These are phyloP conservation scores for Pyronema omphalodes DNA, from an alignment of 495 filamentous ascomycete genomes.

Conservation along the genomic window DNA sequence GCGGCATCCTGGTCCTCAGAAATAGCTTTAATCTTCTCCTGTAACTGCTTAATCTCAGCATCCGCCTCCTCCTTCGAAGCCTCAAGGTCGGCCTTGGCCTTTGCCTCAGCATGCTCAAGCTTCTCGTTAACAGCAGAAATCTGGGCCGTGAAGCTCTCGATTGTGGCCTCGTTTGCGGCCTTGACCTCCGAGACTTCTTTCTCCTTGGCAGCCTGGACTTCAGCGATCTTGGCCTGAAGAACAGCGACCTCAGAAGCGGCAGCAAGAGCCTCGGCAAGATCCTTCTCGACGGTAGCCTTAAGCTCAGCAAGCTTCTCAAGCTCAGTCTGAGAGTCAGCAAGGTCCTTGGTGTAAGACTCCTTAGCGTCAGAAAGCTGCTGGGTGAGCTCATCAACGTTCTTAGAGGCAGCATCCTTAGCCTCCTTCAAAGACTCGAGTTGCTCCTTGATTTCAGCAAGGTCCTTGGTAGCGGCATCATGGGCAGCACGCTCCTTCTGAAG, in stretches of 20 bases:
- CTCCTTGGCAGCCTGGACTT: conserved; percentile 12
- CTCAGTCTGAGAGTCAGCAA: conserved; percentile 8
- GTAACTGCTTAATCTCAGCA: background rate
- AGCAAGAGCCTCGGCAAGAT: conserved; percentile 29
- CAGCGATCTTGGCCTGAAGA: conserved; percentile 28
- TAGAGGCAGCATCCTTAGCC: conserved; percentile 23
- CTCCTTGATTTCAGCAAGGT: conserved; percentile 11
- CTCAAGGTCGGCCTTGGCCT: conserved; percentile 5
- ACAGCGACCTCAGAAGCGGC: conserved; percentile 28
- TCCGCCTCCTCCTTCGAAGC: conserved; percentile 8
- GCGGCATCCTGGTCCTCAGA: background rate
- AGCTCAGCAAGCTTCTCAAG: conserved; percentile 14
- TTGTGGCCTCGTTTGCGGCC: conserved; percentile 27
- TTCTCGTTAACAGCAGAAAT: background rate
- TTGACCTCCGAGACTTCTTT: conserved; percentile 8
- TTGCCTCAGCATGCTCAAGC: background rate
- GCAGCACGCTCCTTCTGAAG: conserved; percentile 2
- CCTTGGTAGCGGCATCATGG: conserved; percentile 7
- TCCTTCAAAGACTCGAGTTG: conserved; percentile 27
- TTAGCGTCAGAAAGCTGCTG: conserved; percentile 28
- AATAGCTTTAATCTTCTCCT: conserved; percentile 1
- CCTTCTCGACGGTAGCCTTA: conserved; percentile 30
- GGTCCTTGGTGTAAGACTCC: conserved; percentile 6
- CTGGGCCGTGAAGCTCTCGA: background rate
- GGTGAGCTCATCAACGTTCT: conserved; percentile 25